Evolutionary conservation across 148 eudicot species (phyloP).

Genomic region (Chenopodium formosanum): DNA sequence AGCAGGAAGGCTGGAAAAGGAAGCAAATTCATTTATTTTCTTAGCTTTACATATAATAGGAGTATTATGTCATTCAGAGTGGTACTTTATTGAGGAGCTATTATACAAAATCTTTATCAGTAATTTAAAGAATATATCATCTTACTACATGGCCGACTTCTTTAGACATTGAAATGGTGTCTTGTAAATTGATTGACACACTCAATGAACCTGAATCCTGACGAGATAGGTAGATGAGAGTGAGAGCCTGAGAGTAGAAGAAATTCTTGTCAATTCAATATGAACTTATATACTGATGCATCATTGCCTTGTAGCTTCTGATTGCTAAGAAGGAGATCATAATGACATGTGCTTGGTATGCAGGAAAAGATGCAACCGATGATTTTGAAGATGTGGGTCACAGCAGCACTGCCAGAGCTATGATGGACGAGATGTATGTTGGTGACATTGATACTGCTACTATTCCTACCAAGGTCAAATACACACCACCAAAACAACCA

Average conservation of each 20-base stretch:
- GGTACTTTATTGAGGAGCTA: neutral
- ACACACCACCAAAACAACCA: slow-evolving; percentile 73
- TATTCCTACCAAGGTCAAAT: slow-evolving; percentile 48
- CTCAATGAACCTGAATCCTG: neutral
- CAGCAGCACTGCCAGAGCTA: slow-evolving; percentile 76
- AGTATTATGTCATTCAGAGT: neutral
- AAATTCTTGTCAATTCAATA: neutral
- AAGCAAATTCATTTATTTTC: neutral
- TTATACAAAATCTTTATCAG: neutral
- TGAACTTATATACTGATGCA: neutral
- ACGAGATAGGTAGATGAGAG: neutral
- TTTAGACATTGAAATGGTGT: too few species aligned
- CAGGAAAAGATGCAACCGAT: slow-evolving; percentile 95
- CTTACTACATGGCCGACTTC: neutral
- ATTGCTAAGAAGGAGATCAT: neutral
- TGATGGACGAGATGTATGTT: slow-evolving; percentile 69
- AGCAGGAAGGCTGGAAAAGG: neutral
- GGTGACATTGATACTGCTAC: slow-evolving; percentile 68
- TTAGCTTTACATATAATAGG: neutral
- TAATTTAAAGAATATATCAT: neutral
- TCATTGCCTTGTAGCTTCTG: neutral
- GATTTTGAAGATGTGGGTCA: slow-evolving; percentile 95
- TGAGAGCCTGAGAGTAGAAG: neutral
- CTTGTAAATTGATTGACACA: neutral
- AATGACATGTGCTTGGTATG: slow-evolving; percentile 2